Evolutionary conservation across 2,329 filamentous ascomycete genomes (phyloP), one percentile per base, ranked within the genome.

Genomic region (Chrysoporthe puriensis): DNA sequence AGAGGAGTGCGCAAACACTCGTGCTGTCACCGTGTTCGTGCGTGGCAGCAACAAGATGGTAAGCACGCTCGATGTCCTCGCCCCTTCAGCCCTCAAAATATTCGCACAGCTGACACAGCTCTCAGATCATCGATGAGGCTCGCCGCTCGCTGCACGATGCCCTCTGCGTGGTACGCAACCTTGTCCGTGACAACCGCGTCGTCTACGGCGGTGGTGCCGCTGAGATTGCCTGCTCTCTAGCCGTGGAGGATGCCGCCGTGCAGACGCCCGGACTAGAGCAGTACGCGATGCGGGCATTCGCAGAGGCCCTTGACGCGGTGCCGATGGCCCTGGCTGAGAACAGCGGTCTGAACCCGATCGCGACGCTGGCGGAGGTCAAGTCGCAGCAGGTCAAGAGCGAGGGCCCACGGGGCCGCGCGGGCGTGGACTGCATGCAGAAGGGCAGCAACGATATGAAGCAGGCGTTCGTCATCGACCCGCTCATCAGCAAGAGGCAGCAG

Each of bases 31-130:
- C 2, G 90, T 97, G 66, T 99, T 99, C 79, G 92, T 99, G 69
- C 88, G 96, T 76, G 96, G 96, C 76, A 97, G 94, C 85, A 99
- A 99, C 88, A 99, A 98, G 86, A 99, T 99, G 96, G 93, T 95
- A 81, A 77, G 86, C 4, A 32, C 40, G 44, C 42, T 16, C n/a
- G 36, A 13, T 58, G 8, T 59, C 6, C 9, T 70, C 70, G 64
- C 73, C 36, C 36, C 36, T 1, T 40, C 26, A 34, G 18, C 54
- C 7, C 21, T 43, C 13, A n/a, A 36, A 3, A 21, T 7, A 36
- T 2, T 42, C 21, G 40, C 14, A 26, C 5, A 13, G 57, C 70
- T 72, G 70, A 76, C 64, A 52, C n/a, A 1, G 64, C 26, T 26
- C 32, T 2, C 72, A 96, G 92, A 97, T 99, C 79, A 98, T 99